Conservation (phyloP, 2,329 filamentous ascomycete species). For the Sarocladium oryzae region DNA sequence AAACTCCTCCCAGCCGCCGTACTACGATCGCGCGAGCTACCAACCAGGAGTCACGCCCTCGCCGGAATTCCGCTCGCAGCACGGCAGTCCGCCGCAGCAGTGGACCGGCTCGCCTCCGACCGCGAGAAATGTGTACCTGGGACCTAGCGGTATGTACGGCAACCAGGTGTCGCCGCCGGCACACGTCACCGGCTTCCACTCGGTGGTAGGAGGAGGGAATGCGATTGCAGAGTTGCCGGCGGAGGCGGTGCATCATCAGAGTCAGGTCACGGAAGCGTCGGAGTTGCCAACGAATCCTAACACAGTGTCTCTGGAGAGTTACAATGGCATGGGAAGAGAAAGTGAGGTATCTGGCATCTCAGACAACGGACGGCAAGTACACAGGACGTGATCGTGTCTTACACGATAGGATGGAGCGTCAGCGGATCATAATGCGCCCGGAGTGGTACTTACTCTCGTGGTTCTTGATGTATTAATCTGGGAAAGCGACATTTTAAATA, state of each 20-base stretch:
- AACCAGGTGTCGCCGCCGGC: background rate
- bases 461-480: too few relatives aligned
- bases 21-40: background rate
- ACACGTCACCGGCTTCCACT: background rate
- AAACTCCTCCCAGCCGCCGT: background rate
- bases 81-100: background rate
- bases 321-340: conserved; percentile 8
- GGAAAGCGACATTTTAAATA: too few relatives aligned
- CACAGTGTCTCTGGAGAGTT: conserved; percentile 5
- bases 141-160: background rate
- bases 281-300: conserved; percentile 3
- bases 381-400: background rate
- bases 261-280: background rate
- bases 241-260: background rate
- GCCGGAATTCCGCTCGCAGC: background rate
- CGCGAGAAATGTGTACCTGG: background rate
- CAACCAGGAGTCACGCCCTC: background rate
- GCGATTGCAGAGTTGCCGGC: background rate
- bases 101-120: conserved; percentile 1
- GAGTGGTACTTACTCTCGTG: too few relatives aligned
- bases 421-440: too few relatives aligned
- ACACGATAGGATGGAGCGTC: too few relatives aligned
- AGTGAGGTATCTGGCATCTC: conserved; percentile 7
- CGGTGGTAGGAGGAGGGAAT: background rate
- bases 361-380: background rate